Conservation (phyloP, 257 asterid genomes). For the Cinchona pubescens region DNA sequence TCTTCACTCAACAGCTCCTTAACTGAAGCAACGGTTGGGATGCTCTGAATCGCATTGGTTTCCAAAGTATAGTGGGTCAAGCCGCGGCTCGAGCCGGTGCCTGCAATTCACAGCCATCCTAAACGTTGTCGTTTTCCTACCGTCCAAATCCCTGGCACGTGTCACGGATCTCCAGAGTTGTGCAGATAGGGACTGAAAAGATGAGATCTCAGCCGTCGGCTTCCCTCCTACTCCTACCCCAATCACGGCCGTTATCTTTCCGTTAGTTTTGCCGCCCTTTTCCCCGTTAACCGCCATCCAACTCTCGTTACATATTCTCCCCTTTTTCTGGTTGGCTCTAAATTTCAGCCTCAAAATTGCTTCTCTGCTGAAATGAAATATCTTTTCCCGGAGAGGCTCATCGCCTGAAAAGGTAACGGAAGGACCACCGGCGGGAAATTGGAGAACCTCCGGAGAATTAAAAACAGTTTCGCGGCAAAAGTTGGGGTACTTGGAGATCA, state of each 20-base stretch:
- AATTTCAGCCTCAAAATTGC: conserved; percentile 55
- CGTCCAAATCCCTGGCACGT: conserved; percentile 56
- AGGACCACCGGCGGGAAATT: conserved; percentile 69
- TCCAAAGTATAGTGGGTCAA: conserved; percentile 78
- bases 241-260: conserved; percentile 30
- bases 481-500: conserved; percentile 46
- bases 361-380: conserved; percentile 75
- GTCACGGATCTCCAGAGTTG: conserved; percentile 91
- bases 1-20: conserved; percentile 57
- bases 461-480: conserved; percentile 67
- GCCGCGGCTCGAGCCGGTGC: conserved; percentile 67
- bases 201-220: conserved; percentile 62
- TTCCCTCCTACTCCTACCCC: conserved; percentile 11
- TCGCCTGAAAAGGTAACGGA: conserved; percentile 72
- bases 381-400: conserved; percentile 70
- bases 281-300: conserved; percentile 30
- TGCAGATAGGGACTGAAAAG: conserved; percentile 78
- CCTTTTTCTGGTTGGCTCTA: conserved; percentile 55
- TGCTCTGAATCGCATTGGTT: conserved; percentile 85
- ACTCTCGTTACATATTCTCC: conserved; percentile 40
- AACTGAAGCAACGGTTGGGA: conserved; percentile 55
- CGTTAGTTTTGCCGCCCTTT: conserved; percentile 39
- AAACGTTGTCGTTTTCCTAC: conserved; percentile 66
- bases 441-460: conserved; percentile 60
- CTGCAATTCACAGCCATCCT: conserved; percentile 95